Evolutionary conservation across 306 rosid species (phyloP).

Genomic region (Myrica gale): DNA sequence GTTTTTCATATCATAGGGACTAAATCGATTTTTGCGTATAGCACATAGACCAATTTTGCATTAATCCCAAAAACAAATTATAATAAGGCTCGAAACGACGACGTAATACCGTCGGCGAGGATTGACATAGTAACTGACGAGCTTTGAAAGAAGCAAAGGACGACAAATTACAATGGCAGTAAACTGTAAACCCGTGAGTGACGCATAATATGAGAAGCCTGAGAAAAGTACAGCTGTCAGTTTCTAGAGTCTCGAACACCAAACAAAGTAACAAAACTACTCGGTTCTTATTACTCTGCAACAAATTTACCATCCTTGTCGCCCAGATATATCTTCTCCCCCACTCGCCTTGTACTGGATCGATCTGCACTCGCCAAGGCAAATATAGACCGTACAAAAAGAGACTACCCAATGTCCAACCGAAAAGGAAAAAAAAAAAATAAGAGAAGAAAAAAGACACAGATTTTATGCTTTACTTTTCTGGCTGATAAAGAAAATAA

Average conservation of each 20-base stretch:
- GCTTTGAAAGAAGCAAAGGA: background rate
- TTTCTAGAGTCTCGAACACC: background rate
- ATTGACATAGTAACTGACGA: background rate
- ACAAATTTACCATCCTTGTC: background rate
- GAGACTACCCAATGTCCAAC: background rate
- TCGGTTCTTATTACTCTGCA: too few species aligned
- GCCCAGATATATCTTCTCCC: background rate
- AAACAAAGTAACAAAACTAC: background rate
- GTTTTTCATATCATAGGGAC: too few species aligned
- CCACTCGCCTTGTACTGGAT: background rate
- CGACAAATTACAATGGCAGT: background rate
- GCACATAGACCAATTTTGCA: too few species aligned
- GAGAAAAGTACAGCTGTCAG: background rate
- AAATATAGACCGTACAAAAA: background rate
- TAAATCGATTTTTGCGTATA: too few species aligned
- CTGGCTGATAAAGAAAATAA: background rate
- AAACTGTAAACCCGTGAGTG: constrained; percentile 1
- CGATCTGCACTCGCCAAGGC: background rate
- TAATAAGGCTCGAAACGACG: background rate
- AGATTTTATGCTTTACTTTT: constrained; percentile 1
- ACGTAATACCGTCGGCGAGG: background rate
- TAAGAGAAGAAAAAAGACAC: background rate
- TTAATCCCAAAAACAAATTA: too few species aligned
- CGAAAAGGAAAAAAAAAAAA: background rate
- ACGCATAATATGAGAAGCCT: background rate